A percentile compares a stretch with the other conserved stretches of the same genome.
These are phyloP conservation scores for Bruguiera hainesii DNA, from an alignment of 441 rosid species.

Conservation along the genomic window DNA sequence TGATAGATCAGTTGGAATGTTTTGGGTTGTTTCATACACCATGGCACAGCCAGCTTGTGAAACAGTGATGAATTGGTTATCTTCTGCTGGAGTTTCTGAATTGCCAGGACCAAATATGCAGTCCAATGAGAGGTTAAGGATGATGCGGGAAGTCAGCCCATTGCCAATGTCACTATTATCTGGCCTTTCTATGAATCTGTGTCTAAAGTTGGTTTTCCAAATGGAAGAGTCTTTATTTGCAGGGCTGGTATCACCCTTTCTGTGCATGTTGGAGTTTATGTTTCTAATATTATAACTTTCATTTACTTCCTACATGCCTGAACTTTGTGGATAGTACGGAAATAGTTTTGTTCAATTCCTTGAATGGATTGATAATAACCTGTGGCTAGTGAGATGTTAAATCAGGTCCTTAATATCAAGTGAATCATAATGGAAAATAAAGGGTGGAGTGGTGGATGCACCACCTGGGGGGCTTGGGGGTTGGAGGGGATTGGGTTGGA, in stretches of 20 bases:
- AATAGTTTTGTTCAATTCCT: neutral
- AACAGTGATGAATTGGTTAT: conserved; percentile 74
- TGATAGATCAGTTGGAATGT: conserved; percentile 95
- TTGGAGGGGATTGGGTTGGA: too few species aligned
- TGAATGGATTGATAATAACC: conserved; percentile 3
- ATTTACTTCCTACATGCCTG: neutral
- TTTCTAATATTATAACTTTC: neutral
- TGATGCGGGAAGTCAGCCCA: conserved; percentile 93
- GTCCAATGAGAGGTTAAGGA: conserved; percentile 75
- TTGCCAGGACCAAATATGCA: conserved; percentile 58
- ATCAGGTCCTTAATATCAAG: neutral
- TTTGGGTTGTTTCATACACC: conserved; percentile 97
- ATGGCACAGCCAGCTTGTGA: conserved; percentile 98
- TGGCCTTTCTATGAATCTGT: conserved; percentile 88
- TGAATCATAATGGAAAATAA: too few species aligned
- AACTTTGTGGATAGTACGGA: neutral
- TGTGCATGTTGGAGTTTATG: conserved; percentile 14
- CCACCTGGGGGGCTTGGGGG: too few species aligned
- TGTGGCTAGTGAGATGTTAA: neutral
- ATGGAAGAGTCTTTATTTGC: conserved; percentile 88
- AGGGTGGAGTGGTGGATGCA: too few species aligned
- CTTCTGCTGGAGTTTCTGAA: conserved; percentile 78
- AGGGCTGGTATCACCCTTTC: conserved; percentile 60
- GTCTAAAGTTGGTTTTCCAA: conserved; percentile 73
- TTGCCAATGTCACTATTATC: conserved; percentile 86